Percentiles rank a stretch among this genome's conserved stretches.
Evolutionary conservation across 2,329 filamentous ascomycete species (phyloP).

Genomic region (Stylonectria norvegica): DNA sequence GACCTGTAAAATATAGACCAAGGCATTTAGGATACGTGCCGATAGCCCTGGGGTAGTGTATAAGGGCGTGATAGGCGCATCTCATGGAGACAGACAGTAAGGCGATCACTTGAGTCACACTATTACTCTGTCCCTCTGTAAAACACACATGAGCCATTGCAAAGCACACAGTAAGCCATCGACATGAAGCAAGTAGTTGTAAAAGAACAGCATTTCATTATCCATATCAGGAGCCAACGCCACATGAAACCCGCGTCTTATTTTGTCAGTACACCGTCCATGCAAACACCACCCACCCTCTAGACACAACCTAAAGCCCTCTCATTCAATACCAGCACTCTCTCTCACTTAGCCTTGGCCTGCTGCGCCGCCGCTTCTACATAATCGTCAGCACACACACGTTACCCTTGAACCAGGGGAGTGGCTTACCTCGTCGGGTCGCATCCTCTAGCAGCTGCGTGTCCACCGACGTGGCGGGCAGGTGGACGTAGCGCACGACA

Average conservation of each 20-base stretch:
- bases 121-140: too few relatives aligned
- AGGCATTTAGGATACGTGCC: too few relatives aligned
- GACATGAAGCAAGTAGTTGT: constrained; percentile 5
- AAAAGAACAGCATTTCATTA: constrained; percentile 26
- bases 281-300: constrained; percentile 12
- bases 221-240: constrained; percentile 29
- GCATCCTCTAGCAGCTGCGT: constrained; percentile 86
- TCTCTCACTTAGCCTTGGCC: constrained; percentile 51
- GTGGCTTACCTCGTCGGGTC: constrained; percentile 69
- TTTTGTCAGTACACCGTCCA: constrained; percentile 18
- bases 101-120: too few relatives aligned
- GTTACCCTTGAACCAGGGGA: not conserved
- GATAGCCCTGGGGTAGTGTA: too few relatives aligned
- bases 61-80: too few relatives aligned
- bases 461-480: constrained; percentile 79
- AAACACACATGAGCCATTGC: too few relatives aligned
- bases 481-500: constrained; percentile 87
- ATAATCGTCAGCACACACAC: constrained; percentile 8
- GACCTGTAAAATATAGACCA: not conserved
- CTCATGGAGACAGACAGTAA: too few relatives aligned
- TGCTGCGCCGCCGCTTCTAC: constrained; percentile 57
- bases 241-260: constrained; percentile 15
- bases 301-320: constrained; percentile 2
- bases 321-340: constrained; percentile 1
- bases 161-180: not conserved